Base-by-base conservation (phyloP, 106 monocot genomes). In the Allium cepa region DNA sequence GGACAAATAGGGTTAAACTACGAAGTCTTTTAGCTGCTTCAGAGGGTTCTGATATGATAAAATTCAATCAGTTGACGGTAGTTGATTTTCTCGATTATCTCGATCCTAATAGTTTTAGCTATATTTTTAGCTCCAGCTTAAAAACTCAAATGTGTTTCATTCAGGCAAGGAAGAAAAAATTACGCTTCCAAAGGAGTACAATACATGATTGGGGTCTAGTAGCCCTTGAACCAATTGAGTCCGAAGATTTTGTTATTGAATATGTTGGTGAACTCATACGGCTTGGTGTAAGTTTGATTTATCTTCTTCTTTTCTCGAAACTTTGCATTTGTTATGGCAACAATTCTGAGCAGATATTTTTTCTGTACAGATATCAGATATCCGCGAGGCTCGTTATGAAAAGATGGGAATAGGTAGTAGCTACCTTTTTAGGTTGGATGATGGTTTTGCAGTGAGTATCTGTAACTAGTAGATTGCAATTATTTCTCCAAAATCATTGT, bases 151-250 rank as follows among this genome's bases (percentile, higher is more conserved):
- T 63, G 0, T 53, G 14, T 80, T 59, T 22, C 22, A 22, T 22
- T 51, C 69, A 99, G 97, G 76, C 97, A 49, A 82, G 97, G 75
- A 99, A 90, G 51, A 99, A 99, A 57, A 71, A 83, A 27, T 63
- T 99, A 59, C 77, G 97, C n/a, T 99, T 99, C 77, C 97, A 99
- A 63, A 87, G 97, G 76, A 99, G 97, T 73, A 99, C 81, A 66
- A 99, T 99, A 67, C 97, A 99, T 79, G 97, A 99, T 75, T 99
- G 97, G 97, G 97, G 97, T 51, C 84, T 99, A 66, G 81, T 99
- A 36, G 92, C 97, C 11, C 97, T 93, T 62, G 97, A 99, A 71
- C 90, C 84, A 56, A 90, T 99, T 74, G 97, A 99, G 72, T 92
- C 97, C 52, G 92, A 99, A 71, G 97, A 99, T 64, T 99, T 99